Evolutionary conservation across 1,284 basidiomycete species (phyloP).

Genomic region (Cutaneotrichosporon sp.): DNA sequence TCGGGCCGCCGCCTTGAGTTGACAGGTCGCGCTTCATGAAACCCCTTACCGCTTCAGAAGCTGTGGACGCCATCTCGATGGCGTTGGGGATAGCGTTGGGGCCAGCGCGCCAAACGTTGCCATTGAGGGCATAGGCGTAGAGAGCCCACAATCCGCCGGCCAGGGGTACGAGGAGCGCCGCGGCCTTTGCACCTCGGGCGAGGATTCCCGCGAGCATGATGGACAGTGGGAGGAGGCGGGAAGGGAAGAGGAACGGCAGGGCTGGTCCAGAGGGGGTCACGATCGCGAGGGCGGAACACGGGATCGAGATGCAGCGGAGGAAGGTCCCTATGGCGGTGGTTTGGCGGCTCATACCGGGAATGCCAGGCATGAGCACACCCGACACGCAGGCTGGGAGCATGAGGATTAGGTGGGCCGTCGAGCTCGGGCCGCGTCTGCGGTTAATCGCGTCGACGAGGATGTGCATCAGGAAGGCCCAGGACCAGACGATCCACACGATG

Average conservation of each 20-base stretch:
- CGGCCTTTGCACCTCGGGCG: conserved; percentile 25
- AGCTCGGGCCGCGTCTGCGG: conserved; percentile 20
- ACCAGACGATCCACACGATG: conserved; percentile 26
- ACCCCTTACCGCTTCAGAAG: not conserved
- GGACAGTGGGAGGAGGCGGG: conserved; percentile 23
- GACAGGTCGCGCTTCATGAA: not conserved
- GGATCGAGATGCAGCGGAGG: conserved; percentile 21
- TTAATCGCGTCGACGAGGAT: conserved; percentile 20
- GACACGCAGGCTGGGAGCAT: conserved; percentile 24
- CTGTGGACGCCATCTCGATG: not conserved
- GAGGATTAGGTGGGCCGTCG: conserved; percentile 21
- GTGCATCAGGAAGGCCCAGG: conserved; percentile 20
- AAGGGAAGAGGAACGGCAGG: conserved; percentile 21
- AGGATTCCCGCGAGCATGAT: conserved; percentile 25
- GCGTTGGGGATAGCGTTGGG: conserved; percentile 3
- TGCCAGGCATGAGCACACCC: conserved; percentile 16
- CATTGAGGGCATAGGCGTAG: conserved; percentile 26
- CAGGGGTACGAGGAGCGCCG: conserved; percentile 24
- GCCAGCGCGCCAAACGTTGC: conserved; percentile 22
- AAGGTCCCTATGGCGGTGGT: conserved; percentile 13
- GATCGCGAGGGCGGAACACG: conserved; percentile 21
- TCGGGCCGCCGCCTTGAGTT: conserved; percentile 2
- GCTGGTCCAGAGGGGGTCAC: conserved; percentile 23
- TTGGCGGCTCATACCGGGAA: not conserved
- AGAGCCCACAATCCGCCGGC: conserved; percentile 20